phyloP scores from a whole-genome alignment of 495 filamentous ascomycete species.

The Penicillium chermesinum region DNA sequence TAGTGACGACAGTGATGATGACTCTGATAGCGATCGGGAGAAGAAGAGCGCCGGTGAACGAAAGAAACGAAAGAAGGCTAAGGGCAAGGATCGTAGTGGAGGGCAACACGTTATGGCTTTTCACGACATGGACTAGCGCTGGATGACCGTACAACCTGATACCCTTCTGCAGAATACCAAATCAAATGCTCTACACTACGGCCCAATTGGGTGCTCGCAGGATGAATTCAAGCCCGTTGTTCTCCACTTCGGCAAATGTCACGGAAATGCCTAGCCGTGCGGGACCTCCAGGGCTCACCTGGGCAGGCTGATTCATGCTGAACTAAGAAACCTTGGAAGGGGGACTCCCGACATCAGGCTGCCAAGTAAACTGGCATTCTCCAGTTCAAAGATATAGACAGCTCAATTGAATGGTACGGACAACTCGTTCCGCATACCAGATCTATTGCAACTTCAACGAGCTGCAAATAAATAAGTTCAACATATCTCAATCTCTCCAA shows the following conservation, averaged over 20 bases:
- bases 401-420: too few species aligned
- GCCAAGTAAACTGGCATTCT: too few species aligned
- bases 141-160: constrained; percentile 22
- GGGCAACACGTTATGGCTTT: constrained; percentile 60
- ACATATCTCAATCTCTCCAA: too few species aligned
- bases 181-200: too few species aligned
- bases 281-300: too few species aligned
- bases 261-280: constrained; percentile 14
- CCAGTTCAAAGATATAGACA: too few species aligned
- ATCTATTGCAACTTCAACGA: too few species aligned
- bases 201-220: too few species aligned
- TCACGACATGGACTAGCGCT: constrained; percentile 55
- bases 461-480: too few species aligned
- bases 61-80: constrained; percentile 56
- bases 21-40: constrained; percentile 41
- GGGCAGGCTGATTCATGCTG: constrained; percentile 20
- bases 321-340: constrained; percentile 10
- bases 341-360: constrained; percentile 18
- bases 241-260: neutral
- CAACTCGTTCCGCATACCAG: too few species aligned
- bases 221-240: constrained; percentile 7
- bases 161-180: constrained; percentile 17
- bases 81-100: constrained; percentile 47
- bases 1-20: constrained; percentile 45
- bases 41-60: constrained; percentile 34